These are phyloP conservation scores for Nemophila menziesii DNA, from an alignment of 257 asterid genomes.

Conservation along the genomic window DNA sequence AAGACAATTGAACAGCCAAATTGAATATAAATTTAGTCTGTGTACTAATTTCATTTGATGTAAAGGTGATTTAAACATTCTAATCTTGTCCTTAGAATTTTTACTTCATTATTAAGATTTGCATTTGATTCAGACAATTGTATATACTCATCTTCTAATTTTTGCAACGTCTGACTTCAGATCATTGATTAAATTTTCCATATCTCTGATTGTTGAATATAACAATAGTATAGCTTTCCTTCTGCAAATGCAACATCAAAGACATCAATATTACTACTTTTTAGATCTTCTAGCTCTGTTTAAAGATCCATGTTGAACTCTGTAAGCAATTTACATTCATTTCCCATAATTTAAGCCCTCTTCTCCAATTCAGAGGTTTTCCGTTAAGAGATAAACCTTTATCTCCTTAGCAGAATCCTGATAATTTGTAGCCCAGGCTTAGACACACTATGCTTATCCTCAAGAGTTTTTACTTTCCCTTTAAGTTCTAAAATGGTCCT, in stretches of 20 bases:
- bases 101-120: slow-evolving; percentile 43
- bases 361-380: slow-evolving; percentile 23
- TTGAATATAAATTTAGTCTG: slow-evolving; percentile 60
- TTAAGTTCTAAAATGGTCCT: slow-evolving; percentile 21
- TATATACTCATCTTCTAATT: slow-evolving; percentile 82
- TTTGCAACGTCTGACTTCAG: slow-evolving; percentile 48
- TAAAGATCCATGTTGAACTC: slow-evolving; percentile 40
- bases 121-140: slow-evolving; percentile 66
- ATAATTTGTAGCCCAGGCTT: no score
- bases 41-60: slow-evolving; percentile 49
- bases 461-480: slow-evolving; percentile 22
- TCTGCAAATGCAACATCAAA: slow-evolving; percentile 75
- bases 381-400: no score
- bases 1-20: slow-evolving; percentile 58
- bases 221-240: slow-evolving; percentile 67
- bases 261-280: slow-evolving; percentile 24
- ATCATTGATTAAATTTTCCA: slow-evolving; percentile 61
- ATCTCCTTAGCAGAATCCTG: no score
- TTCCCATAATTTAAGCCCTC: slow-evolving; percentile 36
- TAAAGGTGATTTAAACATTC: slow-evolving; percentile 50
- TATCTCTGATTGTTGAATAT: slow-evolving; percentile 52
- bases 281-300: slow-evolving; percentile 23
- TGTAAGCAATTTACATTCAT: slow-evolving; percentile 39
- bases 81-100: slow-evolving; percentile 37
- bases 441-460: slow-evolving; percentile 18